Evolutionary conservation across 208 protist species (phyloP).

Genomic region (Trypanosoma melophagium): DNA sequence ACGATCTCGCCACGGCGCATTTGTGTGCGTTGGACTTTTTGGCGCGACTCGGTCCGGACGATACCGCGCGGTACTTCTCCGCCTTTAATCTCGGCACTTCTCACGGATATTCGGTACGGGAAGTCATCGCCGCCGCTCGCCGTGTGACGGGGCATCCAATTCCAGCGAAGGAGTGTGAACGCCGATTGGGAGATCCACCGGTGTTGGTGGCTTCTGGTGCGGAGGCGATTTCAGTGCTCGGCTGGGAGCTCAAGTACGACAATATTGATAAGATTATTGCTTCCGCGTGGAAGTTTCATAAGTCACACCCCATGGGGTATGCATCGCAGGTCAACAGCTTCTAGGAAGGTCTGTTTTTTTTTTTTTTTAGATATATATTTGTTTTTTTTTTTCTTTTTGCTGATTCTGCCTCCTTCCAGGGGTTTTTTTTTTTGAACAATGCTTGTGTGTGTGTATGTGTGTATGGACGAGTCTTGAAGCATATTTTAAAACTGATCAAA

Average conservation of each 20-base stretch:
- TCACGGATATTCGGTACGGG: constrained; percentile 92
- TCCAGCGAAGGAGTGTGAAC: constrained; percentile 66
- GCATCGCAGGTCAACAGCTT: background rate
- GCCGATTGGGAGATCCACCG: constrained; percentile 71
- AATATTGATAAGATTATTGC: constrained; percentile 80
- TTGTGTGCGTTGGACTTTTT: constrained; percentile 89
- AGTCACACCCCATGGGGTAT: constrained; percentile 54
- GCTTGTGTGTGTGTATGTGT: too few species aligned
- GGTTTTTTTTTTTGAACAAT: too few species aligned
- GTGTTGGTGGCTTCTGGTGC: constrained; percentile 72
- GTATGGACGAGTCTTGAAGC: too few species aligned
- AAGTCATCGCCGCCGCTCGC: constrained; percentile 93
- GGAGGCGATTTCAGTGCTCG: constrained; percentile 58
- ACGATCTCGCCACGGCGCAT: constrained; percentile 95
- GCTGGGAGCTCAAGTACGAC: constrained; percentile 76
- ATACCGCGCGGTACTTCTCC: constrained; percentile 59
- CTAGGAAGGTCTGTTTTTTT: background rate
- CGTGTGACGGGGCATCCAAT: constrained; percentile 91
- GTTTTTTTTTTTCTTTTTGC: too few species aligned
- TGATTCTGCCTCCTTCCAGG: too few species aligned
- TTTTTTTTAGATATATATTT: background rate
- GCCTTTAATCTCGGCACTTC: constrained; percentile 97
- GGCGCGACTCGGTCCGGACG: constrained; percentile 31
- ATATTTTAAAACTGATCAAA: too few species aligned
- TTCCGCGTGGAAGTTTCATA: constrained; percentile 79